phyloP scores from a whole-genome alignment of 306 rosid species.

The Medicago lupulina region DNA sequence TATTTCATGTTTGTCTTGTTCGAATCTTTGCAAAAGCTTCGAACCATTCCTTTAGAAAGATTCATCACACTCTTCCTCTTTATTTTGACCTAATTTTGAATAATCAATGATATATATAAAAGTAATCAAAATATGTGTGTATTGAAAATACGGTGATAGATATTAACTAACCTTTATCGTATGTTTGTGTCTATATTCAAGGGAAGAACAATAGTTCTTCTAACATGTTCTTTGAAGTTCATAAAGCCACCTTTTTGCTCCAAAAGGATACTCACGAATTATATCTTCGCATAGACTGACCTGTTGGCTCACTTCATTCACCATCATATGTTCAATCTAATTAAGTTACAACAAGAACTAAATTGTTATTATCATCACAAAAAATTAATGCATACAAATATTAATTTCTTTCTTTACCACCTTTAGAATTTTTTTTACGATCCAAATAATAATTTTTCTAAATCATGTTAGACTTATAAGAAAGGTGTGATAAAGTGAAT shows the following conservation, averaged over 20 bases:
- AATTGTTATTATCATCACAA: no score
- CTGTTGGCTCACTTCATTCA: constrained; percentile 50
- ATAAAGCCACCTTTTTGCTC: constrained; percentile 68
- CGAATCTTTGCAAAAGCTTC: constrained; percentile 50
- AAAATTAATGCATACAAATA: no score
- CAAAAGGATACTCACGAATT: constrained; percentile 49
- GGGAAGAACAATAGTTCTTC: constrained; percentile 43
- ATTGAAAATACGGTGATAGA: not conserved
- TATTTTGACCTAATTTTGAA: constrained; percentile 45
- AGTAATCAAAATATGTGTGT: not conserved
- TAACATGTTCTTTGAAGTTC: constrained; percentile 66
- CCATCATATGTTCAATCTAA: constrained; percentile 73
- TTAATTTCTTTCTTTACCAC: no score
- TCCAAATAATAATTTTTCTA: no score
- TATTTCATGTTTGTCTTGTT: not conserved
- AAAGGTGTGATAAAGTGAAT: no score
- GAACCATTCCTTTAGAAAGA: constrained; percentile 64
- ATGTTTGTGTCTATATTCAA: constrained; percentile 17
- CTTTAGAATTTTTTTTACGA: no score
- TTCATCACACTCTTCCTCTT: constrained; percentile 46
- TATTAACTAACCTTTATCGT: constrained; percentile 45
- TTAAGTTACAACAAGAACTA: constrained; percentile 45
- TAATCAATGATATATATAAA: not conserved
- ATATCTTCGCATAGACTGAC: constrained; percentile 33
- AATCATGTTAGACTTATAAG: no score